Base-by-base conservation (phyloP, 305 asterid species). In the Fraxinus greggii region DNA sequence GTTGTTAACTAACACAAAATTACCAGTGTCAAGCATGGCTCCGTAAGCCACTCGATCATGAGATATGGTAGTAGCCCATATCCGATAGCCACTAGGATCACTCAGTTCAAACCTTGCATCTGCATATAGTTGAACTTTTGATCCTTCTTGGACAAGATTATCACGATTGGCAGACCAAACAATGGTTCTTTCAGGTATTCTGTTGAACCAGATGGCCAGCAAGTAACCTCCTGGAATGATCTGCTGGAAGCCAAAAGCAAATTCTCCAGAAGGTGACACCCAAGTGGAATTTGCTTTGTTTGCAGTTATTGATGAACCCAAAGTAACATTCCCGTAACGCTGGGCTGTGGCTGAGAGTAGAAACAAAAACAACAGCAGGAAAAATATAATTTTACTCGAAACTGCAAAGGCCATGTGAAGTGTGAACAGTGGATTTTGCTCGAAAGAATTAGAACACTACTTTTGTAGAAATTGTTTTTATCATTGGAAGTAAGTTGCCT, bases 141-240 rank as follows among this genome's bases (percentile, higher is more conserved):
- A 87, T 63, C 90, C 84, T 42, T 77, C 4, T 2, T 48, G 65
- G 72, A 75, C 88, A 12, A 56, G 79, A 35, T 32, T 78, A 31
- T 87, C 76, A 17, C 89, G 84, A 61, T 89, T 89, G 26, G 89
- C 90, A 0, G 89, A 86, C 92, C 90, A 89, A 67, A 84, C 79
- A 3, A 89, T 29, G 7, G 89, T 87, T 72, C 61, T 87, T 15
- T 87, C 86, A 0, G 86, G 80, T 54, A 84, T 76, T 78, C 72
- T 45, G 24, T 84, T 26, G 86, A 87, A 84, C 90, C 87, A 79
- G 75, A 87, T 87, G 45, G 89, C 84, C 7, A 89, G 88, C 59
- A 87, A 69, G 88, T 83, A 89, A 61, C 88, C 84, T 38, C 83
- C 85, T 0, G 82, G 79, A 7, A 78, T 33, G 1, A 76, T 70